phyloP scores from a whole-genome alignment of 306 rosid species.

The Crataegus laevigata region DNA sequence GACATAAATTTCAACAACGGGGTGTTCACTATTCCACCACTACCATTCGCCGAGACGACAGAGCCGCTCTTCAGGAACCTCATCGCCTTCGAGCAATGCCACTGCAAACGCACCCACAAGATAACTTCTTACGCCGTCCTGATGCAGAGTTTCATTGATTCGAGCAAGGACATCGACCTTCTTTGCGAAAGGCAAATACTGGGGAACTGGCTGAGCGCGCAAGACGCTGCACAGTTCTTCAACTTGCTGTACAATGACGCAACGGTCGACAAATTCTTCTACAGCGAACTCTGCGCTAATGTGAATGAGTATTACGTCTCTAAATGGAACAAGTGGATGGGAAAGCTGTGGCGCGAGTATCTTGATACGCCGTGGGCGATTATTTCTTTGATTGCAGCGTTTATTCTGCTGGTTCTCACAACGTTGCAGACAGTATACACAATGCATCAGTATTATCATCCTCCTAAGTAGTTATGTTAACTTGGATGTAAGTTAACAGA shows the following conservation, averaged over 20 bases:
- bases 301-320: neutral
- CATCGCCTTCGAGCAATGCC: constrained; percentile 5
- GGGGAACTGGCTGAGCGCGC: neutral
- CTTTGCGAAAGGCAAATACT: neutral
- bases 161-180: neutral
- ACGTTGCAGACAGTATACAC: constrained; percentile 8
- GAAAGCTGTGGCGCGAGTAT: constrained; percentile 4
- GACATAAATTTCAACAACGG: neutral
- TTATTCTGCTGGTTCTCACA: constrained; percentile 10
- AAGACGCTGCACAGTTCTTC: neutral
- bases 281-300: fast-evolving
- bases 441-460: neutral
- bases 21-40: neutral
- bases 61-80: neutral
- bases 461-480: no score
- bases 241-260: constrained; percentile 3
- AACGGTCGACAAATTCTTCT: neutral
- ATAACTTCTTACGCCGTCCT: constrained; percentile 14
- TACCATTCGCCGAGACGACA: neutral
- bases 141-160: constrained; percentile 3
- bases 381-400: neutral
- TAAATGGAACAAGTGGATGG: neutral
- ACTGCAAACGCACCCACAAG: neutral
- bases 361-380: constrained; percentile 16
- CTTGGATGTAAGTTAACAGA: no score